Percentiles rank a stretch among this genome's conserved stretches.
Evolutionary conservation across 495 filamentous ascomycete species (phyloP).

Genomic region (Pseudevernia furfuracea): DNA sequence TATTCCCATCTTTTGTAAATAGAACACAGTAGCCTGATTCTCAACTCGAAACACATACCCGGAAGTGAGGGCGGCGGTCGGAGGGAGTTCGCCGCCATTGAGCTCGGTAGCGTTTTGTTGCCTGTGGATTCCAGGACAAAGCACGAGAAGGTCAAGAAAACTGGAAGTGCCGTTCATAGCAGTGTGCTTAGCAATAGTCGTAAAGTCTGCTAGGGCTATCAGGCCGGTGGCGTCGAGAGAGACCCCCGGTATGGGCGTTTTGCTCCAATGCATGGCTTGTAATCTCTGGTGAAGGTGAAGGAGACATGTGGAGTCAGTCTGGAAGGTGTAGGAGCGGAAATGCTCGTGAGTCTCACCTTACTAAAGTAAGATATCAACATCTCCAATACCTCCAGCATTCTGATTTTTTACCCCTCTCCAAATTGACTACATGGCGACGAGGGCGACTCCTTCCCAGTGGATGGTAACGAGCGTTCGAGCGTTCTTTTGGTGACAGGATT

Average conservation of each 20-base stretch:
- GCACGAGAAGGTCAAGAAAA: conserved; percentile 46
- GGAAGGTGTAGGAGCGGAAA: neutral
- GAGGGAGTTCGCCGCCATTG: conserved; percentile 31
- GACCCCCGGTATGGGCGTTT: neutral
- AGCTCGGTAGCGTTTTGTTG: conserved; percentile 45
- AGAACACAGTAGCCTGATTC: conserved; percentile 47
- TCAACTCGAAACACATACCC: conserved; percentile 43
- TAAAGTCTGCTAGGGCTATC: conserved; percentile 50
- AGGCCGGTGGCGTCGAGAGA: conserved; percentile 44
- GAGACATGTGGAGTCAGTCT: neutral
- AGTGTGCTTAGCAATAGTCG: conserved; percentile 46
- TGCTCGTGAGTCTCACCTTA: neutral
- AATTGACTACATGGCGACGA: neutral
- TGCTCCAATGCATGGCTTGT: neutral
- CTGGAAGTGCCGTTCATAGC: conserved; percentile 45
- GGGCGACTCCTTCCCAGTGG: neutral
- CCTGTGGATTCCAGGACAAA: conserved; percentile 53
- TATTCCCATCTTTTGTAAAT: conserved; percentile 41
- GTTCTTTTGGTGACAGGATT: no score
- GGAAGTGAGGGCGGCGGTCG: conserved; percentile 29
- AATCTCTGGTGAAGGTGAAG: neutral
- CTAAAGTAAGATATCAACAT: neutral
- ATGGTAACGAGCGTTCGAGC: no score
- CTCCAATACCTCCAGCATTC: neutral
- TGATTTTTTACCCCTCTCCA: neutral